A percentile compares a stretch with the other conserved stretches of the same genome.
These are phyloP conservation scores for Lathyrus tuberosus DNA, from an alignment of 306 rosid species.

Conservation along the genomic window DNA sequence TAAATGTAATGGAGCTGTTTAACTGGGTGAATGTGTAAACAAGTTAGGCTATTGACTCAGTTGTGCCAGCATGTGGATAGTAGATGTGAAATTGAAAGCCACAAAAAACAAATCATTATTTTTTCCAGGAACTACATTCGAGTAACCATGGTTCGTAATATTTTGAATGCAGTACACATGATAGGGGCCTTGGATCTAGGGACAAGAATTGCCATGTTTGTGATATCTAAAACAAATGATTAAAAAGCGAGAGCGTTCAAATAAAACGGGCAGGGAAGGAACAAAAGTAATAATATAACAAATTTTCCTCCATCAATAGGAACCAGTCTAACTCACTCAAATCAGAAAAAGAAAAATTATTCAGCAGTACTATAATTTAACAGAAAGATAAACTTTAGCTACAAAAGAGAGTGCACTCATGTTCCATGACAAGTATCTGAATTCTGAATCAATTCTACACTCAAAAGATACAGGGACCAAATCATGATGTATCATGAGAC, in stretches of 20 bases:
- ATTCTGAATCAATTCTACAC: conserved; percentile 1
- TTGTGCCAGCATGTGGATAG: conserved; percentile 24
- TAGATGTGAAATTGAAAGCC: conserved; percentile 24
- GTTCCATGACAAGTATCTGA: conserved; percentile 14
- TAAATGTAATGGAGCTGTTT: not conserved
- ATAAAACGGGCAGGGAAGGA: not conserved
- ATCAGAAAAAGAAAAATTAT: not conserved
- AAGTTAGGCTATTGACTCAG: not conserved
- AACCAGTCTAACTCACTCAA: not conserved
- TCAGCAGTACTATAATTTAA: conserved; percentile 5
- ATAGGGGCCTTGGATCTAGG: no score
- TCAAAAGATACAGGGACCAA: conserved; percentile 20
- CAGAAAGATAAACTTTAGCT: conserved; percentile 24
- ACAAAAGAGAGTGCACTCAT: conserved; percentile 26
- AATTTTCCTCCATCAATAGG: conserved; percentile 7
- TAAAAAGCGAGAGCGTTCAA: not conserved
- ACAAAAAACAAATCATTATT: not conserved
- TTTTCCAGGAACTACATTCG: no score
- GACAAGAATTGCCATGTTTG: not conserved
- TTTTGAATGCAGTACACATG: no score
- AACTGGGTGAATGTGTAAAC: not conserved
- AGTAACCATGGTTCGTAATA: no score
- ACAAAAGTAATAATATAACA: not conserved
- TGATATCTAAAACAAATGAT: not conserved
- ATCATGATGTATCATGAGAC: conserved; percentile 38